phyloP scores from a whole-genome alignment of 345 rosid genomes.

The Brassica rapa region DNA sequence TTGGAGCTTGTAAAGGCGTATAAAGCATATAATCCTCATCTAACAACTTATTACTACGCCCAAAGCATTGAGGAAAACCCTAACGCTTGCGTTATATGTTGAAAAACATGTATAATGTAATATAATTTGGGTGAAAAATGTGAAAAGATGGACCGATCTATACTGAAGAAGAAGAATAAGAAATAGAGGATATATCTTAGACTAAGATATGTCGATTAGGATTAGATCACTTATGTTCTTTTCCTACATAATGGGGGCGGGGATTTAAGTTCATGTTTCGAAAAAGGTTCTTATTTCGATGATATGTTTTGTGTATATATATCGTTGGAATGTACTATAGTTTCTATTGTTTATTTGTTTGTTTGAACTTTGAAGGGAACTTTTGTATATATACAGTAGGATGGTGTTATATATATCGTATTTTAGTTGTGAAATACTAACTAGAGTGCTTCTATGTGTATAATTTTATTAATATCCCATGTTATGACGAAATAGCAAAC shows the following conservation, averaged over 20 bases:
- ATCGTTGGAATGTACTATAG: slow-evolving; percentile 27
- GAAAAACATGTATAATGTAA: not conserved
- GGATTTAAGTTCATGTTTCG: not conserved
- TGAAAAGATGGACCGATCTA: slow-evolving; percentile 20
- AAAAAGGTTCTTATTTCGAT: slow-evolving; percentile 14
- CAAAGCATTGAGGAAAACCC: slow-evolving; percentile 96
- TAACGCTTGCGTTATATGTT: slow-evolving; percentile 77
- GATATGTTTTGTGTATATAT: slow-evolving; percentile 36
- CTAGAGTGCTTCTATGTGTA: not conserved
- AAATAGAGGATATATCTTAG: slow-evolving; percentile 11
- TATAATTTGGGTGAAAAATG: not conserved
- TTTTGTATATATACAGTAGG: slow-evolving; percentile 24
- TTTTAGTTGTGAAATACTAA: not conserved
- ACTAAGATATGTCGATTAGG: slow-evolving; percentile 22
- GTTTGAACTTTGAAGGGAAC: slow-evolving; percentile 1
- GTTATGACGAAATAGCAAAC: not conserved
- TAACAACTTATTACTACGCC: slow-evolving; percentile 65
- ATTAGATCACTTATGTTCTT: slow-evolving; percentile 11
- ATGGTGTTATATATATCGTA: slow-evolving; percentile 17
- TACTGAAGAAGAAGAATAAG: slow-evolving; percentile 20
- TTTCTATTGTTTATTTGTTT: slow-evolving; percentile 11
- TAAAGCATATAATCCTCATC: slow-evolving; percentile 79
- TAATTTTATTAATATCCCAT: not conserved
- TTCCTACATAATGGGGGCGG: slow-evolving; percentile 22
- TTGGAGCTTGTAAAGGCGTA: slow-evolving; percentile 80